Conservation (phyloP, 2,329 filamentous ascomycete genomes). For the Piedraia hortae region DNA sequence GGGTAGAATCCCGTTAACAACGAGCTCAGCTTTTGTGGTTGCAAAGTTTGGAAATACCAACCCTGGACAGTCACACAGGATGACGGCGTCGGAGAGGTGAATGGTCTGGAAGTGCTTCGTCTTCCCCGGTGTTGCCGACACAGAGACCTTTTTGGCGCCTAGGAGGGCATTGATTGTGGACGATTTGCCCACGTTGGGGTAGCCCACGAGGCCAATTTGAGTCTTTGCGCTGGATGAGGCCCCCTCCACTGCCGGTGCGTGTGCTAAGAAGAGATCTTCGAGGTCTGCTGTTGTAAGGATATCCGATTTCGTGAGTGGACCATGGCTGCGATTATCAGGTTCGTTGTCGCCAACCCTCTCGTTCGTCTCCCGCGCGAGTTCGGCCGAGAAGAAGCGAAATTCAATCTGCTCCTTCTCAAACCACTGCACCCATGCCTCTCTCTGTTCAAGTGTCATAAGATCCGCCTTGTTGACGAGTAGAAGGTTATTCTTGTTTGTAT, state of each 20-base stretch:
- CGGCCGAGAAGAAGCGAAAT: conserved; percentile 90
- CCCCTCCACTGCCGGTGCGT: conserved; percentile 30
- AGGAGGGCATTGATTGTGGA: conserved; percentile 98
- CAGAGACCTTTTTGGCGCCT: conserved; percentile 92
- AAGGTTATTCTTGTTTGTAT: conserved; percentile 66
- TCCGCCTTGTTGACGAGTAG: conserved; percentile 95
- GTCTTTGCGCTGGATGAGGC: conserved; percentile 33
- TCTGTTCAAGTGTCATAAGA: conserved; percentile 81
- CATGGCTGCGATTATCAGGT: conserved; percentile 13
- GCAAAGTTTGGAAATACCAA: conserved; percentile 97
- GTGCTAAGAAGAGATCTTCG: conserved; percentile 60
- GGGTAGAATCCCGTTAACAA: conserved; percentile 79
- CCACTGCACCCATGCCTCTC: conserved; percentile 62
- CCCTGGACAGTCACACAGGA: conserved; percentile 94
- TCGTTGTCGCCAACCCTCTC: conserved; percentile 28
- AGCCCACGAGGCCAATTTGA: conserved; percentile 79
- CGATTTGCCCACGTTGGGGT: conserved; percentile 97
- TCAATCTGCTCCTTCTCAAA: conserved; percentile 56
- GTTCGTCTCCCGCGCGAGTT: conserved; percentile 67
- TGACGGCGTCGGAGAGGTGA: conserved; percentile 64
- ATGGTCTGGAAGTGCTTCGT: conserved; percentile 99
- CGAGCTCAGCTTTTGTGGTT: conserved; percentile 81
- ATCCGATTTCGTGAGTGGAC: conserved; percentile 13
- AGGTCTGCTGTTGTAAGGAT: conserved; percentile 86
- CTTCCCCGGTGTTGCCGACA: conserved; percentile 90